Percentiles rank a stretch among this genome's conserved stretches.
These are phyloP conservation scores for Nothophaeocryptopus gaeumannii DNA, from an alignment of 2,329 filamentous ascomycete genomes.

Conservation along the genomic window DNA sequence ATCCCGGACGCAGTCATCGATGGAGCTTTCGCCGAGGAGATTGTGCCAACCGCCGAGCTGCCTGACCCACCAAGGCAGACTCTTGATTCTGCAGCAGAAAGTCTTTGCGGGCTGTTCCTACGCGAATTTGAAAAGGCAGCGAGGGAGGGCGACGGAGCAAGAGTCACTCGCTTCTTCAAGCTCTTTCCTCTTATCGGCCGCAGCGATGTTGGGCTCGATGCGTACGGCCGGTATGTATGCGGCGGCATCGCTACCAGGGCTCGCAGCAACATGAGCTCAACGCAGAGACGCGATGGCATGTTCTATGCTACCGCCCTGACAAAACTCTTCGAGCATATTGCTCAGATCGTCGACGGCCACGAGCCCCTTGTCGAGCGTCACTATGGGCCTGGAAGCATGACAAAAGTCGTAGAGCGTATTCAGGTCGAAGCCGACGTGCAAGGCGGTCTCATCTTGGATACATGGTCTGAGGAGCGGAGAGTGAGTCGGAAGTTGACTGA, in stretches of 20 bases:
- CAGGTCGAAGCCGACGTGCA: conserved; percentile 96
- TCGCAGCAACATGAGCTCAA: conserved; percentile 69
- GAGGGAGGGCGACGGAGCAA: conserved; percentile 78
- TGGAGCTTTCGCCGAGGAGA: conserved; percentile 82
- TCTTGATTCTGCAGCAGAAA: conserved; percentile 81
- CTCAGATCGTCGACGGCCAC: conserved; percentile 91
- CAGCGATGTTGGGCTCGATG: conserved; percentile 83
- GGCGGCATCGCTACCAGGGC: conserved; percentile 86
- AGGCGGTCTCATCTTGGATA: conserved; percentile 91
- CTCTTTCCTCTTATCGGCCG: conserved; percentile 91
- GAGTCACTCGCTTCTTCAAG: conserved; percentile 96
- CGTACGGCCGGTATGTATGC: conserved; percentile 94
- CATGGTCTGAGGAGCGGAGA: conserved; percentile 85
- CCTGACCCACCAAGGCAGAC: conserved; percentile 87
- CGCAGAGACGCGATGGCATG: conserved; percentile 69
- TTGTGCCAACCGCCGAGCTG: conserved; percentile 93
- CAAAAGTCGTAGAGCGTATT: conserved; percentile 84
- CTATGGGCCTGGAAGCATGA: conserved; percentile 91
- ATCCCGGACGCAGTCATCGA: conserved; percentile 77
- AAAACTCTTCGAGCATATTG: conserved; percentile 94
- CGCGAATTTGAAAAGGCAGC: conserved; percentile 94
- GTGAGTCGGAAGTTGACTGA: conserved; percentile 87
- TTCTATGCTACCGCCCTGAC: conserved; percentile 91
- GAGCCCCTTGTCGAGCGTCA: conserved; percentile 88
- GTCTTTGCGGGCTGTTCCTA: conserved; percentile 83